Base-by-base conservation (phyloP, 768 basidiomycete genomes). In the Tulasnella sp. region DNA sequence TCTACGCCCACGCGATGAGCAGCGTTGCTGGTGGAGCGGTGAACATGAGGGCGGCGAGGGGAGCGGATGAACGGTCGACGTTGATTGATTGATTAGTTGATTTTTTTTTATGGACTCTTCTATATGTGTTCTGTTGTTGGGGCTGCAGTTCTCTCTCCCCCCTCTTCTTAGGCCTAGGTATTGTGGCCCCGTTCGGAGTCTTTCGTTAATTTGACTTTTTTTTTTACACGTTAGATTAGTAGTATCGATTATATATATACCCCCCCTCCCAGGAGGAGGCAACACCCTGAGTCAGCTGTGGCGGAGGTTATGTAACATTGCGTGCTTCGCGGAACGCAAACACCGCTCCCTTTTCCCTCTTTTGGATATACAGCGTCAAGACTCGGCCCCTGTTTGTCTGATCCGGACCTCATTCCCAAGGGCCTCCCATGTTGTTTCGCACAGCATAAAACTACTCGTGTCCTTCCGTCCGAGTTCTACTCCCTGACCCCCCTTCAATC, bases 1-100 rank as follows among this genome's bases (percentile, higher is more conserved):
- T 83, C 77, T 83, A 82, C 31, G 83, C 83, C 28, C 81, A 82
- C 60, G 82, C 81, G 41, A 81, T 81, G 77, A 81, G 80, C 72
- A 82, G 81, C 44, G 82, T 82, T 20, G 82, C 82, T 12, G 82
- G 82, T 37, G 79, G 79, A 42, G 79, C 79, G 42, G 72, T 80
- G 28, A 80, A 80, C 72, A 37, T 80, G 37, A 31, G 79, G 28
- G 79, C 79, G 18, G 79, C 72, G 16, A 80, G 72, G 41, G 79
- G 79, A 28, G 79, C 72, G 44, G 79, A 80, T 28, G 2, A 72
- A 18, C 6, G 79, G 79, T n/a, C 79, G 44, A 48, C 72, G 24
- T 46, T 46, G 58, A 34, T 80, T 34, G 79, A 80, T 46, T 80
- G 28, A 75, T 44, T 18, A 0, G 82, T n/a, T n/a, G n/a, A n/a